Evolutionary conservation across 352 stramenopile species (phyloP), one percentile per base, ranked within the genome.

Genomic region (Pythium folliculosum): DNA sequence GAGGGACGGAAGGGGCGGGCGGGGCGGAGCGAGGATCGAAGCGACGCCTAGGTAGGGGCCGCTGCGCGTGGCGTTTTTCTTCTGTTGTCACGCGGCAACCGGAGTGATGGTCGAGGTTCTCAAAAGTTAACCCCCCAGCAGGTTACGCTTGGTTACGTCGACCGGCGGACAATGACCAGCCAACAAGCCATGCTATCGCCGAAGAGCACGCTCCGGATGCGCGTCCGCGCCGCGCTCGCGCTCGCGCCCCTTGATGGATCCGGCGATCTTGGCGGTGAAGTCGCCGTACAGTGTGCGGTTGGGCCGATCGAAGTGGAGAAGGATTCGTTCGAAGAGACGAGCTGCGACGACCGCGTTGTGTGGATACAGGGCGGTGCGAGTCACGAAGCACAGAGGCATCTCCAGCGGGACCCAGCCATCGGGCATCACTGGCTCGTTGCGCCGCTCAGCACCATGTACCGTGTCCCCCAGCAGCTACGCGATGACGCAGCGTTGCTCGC

Each of bases 41-140:
- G 21, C 55, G 55, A 44, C 55, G 55, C 38, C 53, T 37, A 13
- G 10, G 51, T 5, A 16, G 12, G 10, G n/a, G n/a, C n/a, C n/a
- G 22, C 40, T 17, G 21, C 30, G 27, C 27, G 2, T 32, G 27
- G 27, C 32, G 35, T 48, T 60, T 38, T 37, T 25, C 7, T 61
- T 37, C 38, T 25, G 22, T 22, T 10, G 16, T 22, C 23, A 22
- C n/a, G 19, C 21, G 32, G 53, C 45, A 70, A 60, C 25, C 32
- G 22, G 63, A 70, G 56, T 70, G 63, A 70, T 70, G 63, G 63
- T 70, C 63, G 40, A 16, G n/a, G 35, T 61, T 51, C 25, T 30
- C 8, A 54, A 52, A 50, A 65, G 49, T 51, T 50, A 54, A 45
- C 37, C 30, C 32, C 45, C 16, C 21, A 52, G 1, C 9, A 5